Evolutionary conservation across 805 yeast species (phyloP).

Genomic region (Myxozyma vanderwaltii): DNA sequence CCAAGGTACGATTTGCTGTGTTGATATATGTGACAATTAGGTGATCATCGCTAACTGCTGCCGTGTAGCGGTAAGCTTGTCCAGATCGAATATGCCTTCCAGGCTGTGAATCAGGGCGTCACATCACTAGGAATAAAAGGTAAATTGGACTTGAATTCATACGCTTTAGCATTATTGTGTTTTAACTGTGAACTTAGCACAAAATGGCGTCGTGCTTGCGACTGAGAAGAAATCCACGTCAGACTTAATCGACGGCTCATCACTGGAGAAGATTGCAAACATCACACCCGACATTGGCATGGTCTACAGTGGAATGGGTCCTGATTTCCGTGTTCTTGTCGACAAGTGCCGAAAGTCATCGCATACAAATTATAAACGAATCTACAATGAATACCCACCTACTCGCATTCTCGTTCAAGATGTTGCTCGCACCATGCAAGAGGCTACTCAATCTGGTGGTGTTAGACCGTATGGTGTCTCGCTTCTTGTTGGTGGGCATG

Average conservation of each 20-base stretch:
- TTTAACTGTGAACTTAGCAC: constrained; percentile 53
- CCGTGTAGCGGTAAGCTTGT: constrained; percentile 83
- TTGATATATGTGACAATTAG: not conserved
- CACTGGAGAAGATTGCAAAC: constrained; percentile 73
- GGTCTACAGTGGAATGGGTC: constrained; percentile 98
- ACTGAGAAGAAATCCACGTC: constrained; percentile 91
- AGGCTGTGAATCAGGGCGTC: constrained; percentile 97
- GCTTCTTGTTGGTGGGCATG: constrained; percentile 89
- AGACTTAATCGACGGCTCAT: constrained; percentile 69
- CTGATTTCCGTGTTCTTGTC: constrained; percentile 91
- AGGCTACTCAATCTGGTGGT: constrained; percentile 98
- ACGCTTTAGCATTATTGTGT: too few species aligned
- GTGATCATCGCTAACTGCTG: not conserved
- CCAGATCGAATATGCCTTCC: constrained; percentile 95
- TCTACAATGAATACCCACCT: constrained; percentile 96
- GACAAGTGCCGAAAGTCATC: constrained; percentile 93
- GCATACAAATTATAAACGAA: constrained; percentile 87
- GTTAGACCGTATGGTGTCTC: constrained; percentile 99
- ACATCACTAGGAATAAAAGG: constrained; percentile 87
- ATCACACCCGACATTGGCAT: constrained; percentile 96
- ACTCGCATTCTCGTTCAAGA: constrained; percentile 91
- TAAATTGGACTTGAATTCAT: constrained; percentile 11
- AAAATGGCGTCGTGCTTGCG: constrained; percentile 94
- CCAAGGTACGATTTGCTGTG: constrained; percentile 66
- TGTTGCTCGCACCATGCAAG: constrained; percentile 95